A percentile compares a stretch with the other conserved stretches of the same genome.
phyloP scores from a whole-genome alignment of 352 stramenopile species.

The Phytophthora niederhauseri region DNA sequence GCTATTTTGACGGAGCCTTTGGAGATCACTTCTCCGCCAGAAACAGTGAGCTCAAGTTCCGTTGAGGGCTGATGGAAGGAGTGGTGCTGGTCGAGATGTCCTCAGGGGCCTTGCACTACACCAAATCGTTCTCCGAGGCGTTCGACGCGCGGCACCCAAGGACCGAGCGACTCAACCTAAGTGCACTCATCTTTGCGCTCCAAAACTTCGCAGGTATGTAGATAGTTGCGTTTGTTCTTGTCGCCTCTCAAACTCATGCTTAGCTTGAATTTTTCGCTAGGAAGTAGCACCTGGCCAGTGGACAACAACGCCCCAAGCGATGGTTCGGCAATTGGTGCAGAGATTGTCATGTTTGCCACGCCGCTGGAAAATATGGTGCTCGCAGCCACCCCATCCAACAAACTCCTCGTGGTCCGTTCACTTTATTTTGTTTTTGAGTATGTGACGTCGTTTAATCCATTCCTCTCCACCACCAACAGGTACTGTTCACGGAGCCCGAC shows the following conservation, averaged over 20 bases:
- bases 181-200: conserved; percentile 65
- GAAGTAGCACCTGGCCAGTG: conserved; percentile 28
- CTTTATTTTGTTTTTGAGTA: background rate
- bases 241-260: background rate
- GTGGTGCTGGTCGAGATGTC: conserved; percentile 57
- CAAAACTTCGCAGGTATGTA: conserved; percentile 58
- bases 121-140: conserved; percentile 48
- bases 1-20: conserved; percentile 21
- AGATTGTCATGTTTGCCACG: conserved; percentile 51
- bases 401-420: conserved; percentile 40
- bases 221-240: background rate
- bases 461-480: conserved; percentile 14
- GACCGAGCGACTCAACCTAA: conserved; percentile 67
- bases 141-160: conserved; percentile 59
- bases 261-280: conserved; percentile 5
- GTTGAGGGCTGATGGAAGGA: conserved; percentile 53
- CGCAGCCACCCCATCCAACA: conserved; percentile 39
- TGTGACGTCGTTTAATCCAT: background rate
- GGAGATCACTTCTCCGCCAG: background rate
- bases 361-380: conserved; percentile 54
- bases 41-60: background rate
- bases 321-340: background rate
- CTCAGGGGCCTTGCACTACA: conserved; percentile 55
- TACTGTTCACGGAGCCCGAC: conserved; percentile 43
- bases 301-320: conserved; percentile 4